A percentile compares a stretch with the other conserved stretches of the same genome.
Conservation (phyloP, 1,139 yeast genomes). For the Chernovozyma aurita region DNA sequence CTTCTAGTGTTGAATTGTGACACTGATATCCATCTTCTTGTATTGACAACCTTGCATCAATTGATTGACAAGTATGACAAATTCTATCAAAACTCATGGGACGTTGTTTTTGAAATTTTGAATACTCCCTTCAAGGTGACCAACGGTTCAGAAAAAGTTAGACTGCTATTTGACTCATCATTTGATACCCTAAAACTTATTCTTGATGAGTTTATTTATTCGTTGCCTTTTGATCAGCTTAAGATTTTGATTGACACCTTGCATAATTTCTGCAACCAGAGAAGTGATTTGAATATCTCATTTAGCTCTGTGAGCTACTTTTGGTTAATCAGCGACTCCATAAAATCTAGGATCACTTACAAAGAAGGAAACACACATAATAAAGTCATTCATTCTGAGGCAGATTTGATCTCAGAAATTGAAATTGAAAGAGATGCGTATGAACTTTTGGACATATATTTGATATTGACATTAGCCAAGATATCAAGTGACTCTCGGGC, state of each 20-base stretch:
- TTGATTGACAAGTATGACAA: conserved; percentile 69
- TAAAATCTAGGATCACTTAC: conserved; percentile 33
- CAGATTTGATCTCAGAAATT: conserved; percentile 7
- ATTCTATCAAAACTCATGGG: conserved; percentile 62
- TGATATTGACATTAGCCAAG: conserved; percentile 56
- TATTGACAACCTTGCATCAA: conserved; percentile 60
- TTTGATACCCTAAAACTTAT: conserved; percentile 79
- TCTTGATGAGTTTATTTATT: conserved; percentile 74
- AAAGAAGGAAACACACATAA: conserved; percentile 15
- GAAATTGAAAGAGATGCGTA: conserved; percentile 18
- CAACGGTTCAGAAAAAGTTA: conserved; percentile 29
- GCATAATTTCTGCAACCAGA: conserved; percentile 66
- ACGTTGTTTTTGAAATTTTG: conserved; percentile 60
- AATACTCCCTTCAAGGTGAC: conserved; percentile 58
- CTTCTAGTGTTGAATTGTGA: conserved; percentile 47
- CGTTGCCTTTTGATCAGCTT: conserved; percentile 61
- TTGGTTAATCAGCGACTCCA: conserved; percentile 83
- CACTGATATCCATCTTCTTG: conserved; percentile 61
- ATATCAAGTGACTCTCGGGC: conserved; percentile 63
- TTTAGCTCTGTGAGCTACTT: conserved; percentile 88
- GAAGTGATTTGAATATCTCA: conserved; percentile 73
- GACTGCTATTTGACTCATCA: conserved; percentile 53
- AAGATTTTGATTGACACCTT: conserved; percentile 66
- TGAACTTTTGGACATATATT: conserved; percentile 55
- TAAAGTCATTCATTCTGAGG: conserved; percentile 4